Evolutionary conservation across 257 asterid genomes (phyloP).

Genomic region (Linaria vulgaris): DNA sequence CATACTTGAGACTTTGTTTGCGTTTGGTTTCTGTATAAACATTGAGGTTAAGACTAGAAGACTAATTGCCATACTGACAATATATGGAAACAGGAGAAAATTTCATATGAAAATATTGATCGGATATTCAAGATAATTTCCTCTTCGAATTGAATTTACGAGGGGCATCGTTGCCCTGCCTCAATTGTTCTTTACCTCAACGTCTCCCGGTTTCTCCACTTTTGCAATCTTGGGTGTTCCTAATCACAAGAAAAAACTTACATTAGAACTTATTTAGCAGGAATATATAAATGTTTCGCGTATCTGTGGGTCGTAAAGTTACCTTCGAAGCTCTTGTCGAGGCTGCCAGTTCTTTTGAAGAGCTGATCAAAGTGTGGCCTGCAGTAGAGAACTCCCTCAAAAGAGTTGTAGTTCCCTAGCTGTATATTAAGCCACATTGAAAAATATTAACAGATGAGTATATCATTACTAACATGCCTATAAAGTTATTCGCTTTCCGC

Average conservation of each 20-base stretch:
- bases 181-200: slow-evolving; percentile 47
- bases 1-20: slow-evolving; percentile 71
- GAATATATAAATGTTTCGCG: neutral
- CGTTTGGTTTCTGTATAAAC: slow-evolving; percentile 58
- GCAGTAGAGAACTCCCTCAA: slow-evolving; percentile 96
- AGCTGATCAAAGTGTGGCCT: slow-evolving; percentile 99
- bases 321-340: slow-evolving; percentile 97
- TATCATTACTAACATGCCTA: neutral
- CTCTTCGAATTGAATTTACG: too few species aligned
- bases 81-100: neutral
- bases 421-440: slow-evolving; percentile 30
- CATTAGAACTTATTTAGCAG: slow-evolving; percentile 2
- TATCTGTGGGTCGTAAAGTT: slow-evolving; percentile 10
- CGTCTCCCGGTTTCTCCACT: slow-evolving; percentile 62
- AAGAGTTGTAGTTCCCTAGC: slow-evolving; percentile 92
- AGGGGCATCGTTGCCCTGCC: neutral
- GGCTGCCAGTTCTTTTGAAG: slow-evolving; percentile 94
- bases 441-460: neutral
- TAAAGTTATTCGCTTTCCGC: neutral
- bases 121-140: neutral
- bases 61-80: neutral
- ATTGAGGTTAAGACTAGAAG: neutral
- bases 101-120: neutral
- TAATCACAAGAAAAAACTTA: slow-evolving; percentile 26
- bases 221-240: slow-evolving; percentile 93